Conservation (phyloP, 805 yeast species). For the Candida nitratophila region DNA sequence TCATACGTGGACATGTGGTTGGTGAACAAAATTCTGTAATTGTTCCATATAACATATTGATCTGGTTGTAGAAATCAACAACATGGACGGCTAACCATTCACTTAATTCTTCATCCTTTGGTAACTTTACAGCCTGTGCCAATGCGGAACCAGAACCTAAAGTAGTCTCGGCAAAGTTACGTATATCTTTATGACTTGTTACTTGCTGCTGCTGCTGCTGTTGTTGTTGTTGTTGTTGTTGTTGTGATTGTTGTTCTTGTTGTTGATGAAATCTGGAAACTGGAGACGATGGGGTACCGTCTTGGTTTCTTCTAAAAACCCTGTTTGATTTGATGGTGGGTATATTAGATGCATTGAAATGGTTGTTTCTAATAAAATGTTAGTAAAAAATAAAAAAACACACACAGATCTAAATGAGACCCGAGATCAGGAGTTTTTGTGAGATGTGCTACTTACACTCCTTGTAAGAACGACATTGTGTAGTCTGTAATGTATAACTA, state of each 20-base stretch:
- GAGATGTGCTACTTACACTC: conserved; percentile 1
- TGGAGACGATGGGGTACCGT: conserved; percentile 11
- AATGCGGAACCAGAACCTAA: conserved; percentile 87
- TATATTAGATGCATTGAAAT: conserved; percentile 22
- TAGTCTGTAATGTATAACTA: no score
- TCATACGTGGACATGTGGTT: conserved; percentile 91
- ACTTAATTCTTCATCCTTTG: conserved; percentile 82
- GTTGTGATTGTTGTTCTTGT: conserved; percentile 6
- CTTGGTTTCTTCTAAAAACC: conserved; percentile 24
- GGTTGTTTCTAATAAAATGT: conserved; percentile 5
- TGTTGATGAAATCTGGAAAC: conserved; percentile 10
- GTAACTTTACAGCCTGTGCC: conserved; percentile 88
- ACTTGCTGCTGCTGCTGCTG: conserved; percentile 16
- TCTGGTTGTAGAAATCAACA: conserved; percentile 94
- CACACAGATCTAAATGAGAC: no score
- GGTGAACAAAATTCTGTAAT: conserved; percentile 97
- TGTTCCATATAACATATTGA: conserved; percentile 93
- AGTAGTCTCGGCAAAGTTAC: conserved; percentile 90
- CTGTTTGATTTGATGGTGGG: conserved; percentile 30
- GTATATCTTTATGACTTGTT: conserved; percentile 57
- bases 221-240: conserved; percentile 8
- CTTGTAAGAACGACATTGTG: conserved; percentile 17
- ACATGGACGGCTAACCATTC: conserved; percentile 98
- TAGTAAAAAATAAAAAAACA: background rate
- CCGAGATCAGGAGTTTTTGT: no score